Base-by-base conservation (phyloP, 176 grass and related monocot species). In the Juncus effusus region DNA sequence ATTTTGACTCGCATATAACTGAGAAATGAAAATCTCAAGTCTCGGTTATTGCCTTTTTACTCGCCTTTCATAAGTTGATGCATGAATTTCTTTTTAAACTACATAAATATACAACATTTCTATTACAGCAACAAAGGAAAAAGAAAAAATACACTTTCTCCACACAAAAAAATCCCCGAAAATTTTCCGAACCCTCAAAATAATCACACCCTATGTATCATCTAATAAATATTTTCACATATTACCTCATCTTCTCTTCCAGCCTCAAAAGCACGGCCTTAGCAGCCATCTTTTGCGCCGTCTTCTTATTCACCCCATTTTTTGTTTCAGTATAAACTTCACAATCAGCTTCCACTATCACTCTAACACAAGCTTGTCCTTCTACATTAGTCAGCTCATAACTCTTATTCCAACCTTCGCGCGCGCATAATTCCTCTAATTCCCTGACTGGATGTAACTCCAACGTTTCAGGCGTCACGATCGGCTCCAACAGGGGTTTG, bases 401-500 rank as follows among this genome's bases (percentile, higher is more conserved):
- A 38, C 54, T 13, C 3, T 13, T 1, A 1, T 0, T 49, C 47
- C 66, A 85, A 12, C 64, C 7, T 45, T 36, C 49, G 9, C 16
- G 3, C 59, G 38, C 42, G 40, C 91, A 90, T 1, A 96, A 45
- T 38, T 87, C 84, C 3, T 79, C 10, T 28, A 96, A 69, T 74
- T 69, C 78, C 57, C 68, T 75, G 14, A 90, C 75, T 13, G 91
- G 91, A 51, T 96, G 73, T 42, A 0, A 44, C 35, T 75, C 38
- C 19, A 95, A 13, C n/a, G 86, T 87, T n/a, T 87, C 72, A 0
- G 80, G 83, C 12, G 56, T 90, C 2, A 63, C 80, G 12, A 95
- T 77, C 13, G 90, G 90, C 78, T 95, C 86, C 51, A 95, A 56
- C 38, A 84, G 12, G 2, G 12, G 72, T 67, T 57, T 89, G 57